Conservation (phyloP, 768 basidiomycete species). For the Trametes cingulata region DNA sequence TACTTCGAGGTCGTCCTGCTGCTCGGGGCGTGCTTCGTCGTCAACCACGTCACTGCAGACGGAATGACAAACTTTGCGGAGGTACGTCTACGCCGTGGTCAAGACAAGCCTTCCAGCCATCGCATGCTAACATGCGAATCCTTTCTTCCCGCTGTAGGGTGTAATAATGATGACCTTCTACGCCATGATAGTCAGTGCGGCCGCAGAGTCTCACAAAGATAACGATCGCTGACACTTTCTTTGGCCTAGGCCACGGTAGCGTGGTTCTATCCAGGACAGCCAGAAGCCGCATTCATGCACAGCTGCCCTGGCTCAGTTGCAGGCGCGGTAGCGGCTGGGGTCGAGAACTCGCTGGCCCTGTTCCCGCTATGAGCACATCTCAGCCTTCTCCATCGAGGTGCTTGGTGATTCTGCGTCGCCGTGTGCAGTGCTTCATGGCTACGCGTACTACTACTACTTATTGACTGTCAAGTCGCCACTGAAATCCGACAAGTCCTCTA, state of each 20-base stretch:
- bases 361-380: no score
- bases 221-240: not conserved
- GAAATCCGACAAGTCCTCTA: no score
- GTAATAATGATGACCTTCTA: slow-evolving; percentile 67
- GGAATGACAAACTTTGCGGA: slow-evolving; percentile 79
- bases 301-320: slow-evolving; percentile 33
- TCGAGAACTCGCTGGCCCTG: not conserved
- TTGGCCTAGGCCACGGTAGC: slow-evolving; percentile 51
- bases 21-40: slow-evolving; percentile 68
- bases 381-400: no score
- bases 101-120: no score
- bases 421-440: no score
- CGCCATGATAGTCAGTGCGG: slow-evolving; percentile 37
- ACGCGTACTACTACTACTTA: not conserved
- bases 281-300: slow-evolving; percentile 45
- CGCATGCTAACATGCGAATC: no score
- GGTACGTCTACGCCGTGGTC: no score
- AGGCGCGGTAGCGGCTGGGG: slow-evolving; percentile 8
- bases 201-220: not conserved
- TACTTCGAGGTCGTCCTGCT: slow-evolving; percentile 67
- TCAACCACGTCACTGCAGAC: slow-evolving; percentile 78
- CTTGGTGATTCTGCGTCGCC: not conserved
- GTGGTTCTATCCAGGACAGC: slow-evolving; percentile 68
- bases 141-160: slow-evolving; percentile 32
- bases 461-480: no score